Conservation (phyloP, 2,329 filamentous ascomycete species). For the Aureobasidium mangrovei region DNA sequence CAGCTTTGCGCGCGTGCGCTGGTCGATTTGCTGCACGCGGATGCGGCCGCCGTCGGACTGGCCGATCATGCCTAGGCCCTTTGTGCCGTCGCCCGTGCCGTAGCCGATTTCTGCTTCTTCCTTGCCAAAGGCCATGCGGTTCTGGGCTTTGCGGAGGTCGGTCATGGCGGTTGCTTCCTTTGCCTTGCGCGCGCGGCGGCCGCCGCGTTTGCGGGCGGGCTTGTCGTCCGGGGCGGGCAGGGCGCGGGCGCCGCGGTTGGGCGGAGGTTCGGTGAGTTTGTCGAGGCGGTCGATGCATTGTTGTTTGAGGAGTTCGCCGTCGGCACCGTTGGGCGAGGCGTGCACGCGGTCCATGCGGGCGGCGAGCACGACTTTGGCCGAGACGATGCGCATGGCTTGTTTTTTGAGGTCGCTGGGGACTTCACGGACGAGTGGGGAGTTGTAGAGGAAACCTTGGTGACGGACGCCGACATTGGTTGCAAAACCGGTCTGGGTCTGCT, state of each 20-base stretch:
- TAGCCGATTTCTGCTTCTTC: slow-evolving; percentile 93
- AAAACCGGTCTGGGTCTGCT: slow-evolving; percentile 68
- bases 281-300: slow-evolving; percentile 79
- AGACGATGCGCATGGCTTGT: slow-evolving; percentile 90
- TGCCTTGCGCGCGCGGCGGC: slow-evolving; percentile 78
- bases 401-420: slow-evolving; percentile 82
- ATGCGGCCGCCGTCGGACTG: slow-evolving; percentile 81
- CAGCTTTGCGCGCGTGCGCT: slow-evolving; percentile 84
- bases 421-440: slow-evolving; percentile 78
- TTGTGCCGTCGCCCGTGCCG: slow-evolving; percentile 73
- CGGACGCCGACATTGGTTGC: slow-evolving; percentile 87
- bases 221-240: slow-evolving; percentile 93
- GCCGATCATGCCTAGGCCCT: slow-evolving; percentile 92
- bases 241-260: slow-evolving; percentile 79
- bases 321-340: slow-evolving; percentile 69
- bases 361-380: slow-evolving; percentile 87
- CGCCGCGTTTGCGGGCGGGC: slow-evolving; percentile 83
- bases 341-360: slow-evolving; percentile 84
- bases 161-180: slow-evolving; percentile 98
- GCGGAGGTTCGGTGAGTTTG: slow-evolving; percentile 83
- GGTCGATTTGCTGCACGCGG: slow-evolving; percentile 79
- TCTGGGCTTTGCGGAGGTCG: slow-evolving; percentile 89
- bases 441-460: slow-evolving; percentile 87
- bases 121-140: slow-evolving; percentile 90
- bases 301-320: slow-evolving; percentile 71